These are phyloP conservation scores for Phaseolus coccineus DNA, from an alignment of 331 rosid species.

Conservation along the genomic window DNA sequence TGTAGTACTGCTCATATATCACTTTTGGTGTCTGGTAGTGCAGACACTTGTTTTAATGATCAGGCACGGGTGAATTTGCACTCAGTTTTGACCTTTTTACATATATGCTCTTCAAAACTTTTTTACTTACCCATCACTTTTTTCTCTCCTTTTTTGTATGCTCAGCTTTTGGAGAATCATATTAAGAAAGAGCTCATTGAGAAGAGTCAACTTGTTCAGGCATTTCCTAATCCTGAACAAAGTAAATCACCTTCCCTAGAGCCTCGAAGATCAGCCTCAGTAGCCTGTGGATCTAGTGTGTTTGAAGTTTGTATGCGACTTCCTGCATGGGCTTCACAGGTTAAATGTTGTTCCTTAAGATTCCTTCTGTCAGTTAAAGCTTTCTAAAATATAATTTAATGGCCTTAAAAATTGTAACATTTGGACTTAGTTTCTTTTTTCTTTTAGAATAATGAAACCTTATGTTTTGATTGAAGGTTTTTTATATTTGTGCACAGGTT, in stretches of 20 bases:
- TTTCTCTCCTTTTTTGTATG: constrained; percentile 21
- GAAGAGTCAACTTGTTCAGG: constrained; percentile 73
- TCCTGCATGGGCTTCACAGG: constrained; percentile 96
- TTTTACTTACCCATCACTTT: constrained; percentile 29
- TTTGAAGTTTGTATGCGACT: constrained; percentile 86
- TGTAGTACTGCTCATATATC: constrained; percentile 90
- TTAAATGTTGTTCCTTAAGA: constrained; percentile 40
- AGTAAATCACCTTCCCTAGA: constrained; percentile 58
- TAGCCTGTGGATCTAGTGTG: constrained; percentile 90
- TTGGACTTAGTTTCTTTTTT: not conserved
- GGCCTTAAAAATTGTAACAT: constrained; percentile 2
- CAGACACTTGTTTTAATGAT: constrained; percentile 91
- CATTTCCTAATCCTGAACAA: constrained; percentile 55
- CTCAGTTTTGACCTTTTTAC: constrained; percentile 25
- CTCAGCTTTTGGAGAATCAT: constrained; percentile 85
- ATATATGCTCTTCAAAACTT: constrained; percentile 27
- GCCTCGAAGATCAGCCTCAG: constrained; percentile 84
- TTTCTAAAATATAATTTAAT: not conserved
- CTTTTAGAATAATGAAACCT: not conserved
- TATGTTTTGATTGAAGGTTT: constrained; percentile 35
- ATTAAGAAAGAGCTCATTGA: constrained; percentile 86
- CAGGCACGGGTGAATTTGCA: constrained; percentile 63
- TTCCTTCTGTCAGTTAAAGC: constrained; percentile 36
- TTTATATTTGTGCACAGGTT: constrained; percentile 60
- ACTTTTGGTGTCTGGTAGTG: constrained; percentile 86